These are phyloP conservation scores for Vachellia collinsii DNA, from an alignment of 306 rosid species.

Conservation along the genomic window DNA sequence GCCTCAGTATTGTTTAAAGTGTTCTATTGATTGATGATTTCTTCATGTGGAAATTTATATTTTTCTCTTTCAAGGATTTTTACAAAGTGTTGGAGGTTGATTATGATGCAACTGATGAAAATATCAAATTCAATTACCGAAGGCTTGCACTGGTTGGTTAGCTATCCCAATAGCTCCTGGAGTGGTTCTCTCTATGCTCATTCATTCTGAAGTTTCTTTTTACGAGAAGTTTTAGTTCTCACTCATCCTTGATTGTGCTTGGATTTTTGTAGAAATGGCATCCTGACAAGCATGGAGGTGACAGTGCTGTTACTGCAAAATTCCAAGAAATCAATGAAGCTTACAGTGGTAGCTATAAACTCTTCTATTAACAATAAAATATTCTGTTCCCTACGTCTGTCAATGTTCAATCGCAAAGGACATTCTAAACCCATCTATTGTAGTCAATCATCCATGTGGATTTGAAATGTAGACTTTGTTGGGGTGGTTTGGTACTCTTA, in stretches of 20 bases:
- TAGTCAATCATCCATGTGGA: slow-evolving; percentile 29
- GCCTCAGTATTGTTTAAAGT: background rate
- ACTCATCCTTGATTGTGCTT: slow-evolving; percentile 35
- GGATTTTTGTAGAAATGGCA: slow-evolving; percentile 68
- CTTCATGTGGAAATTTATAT: slow-evolving; percentile 25
- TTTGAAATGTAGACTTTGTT: slow-evolving; percentile 24
- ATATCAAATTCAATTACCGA: too few species aligned
- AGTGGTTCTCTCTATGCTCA: slow-evolving; percentile 2
- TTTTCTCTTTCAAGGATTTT: slow-evolving; percentile 60
- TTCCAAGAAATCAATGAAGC: slow-evolving; percentile 81
- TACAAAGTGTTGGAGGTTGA: too few species aligned
- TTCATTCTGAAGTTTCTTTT: slow-evolving; percentile 17
- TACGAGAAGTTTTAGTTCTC: slow-evolving; percentile 31
- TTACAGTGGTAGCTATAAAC: slow-evolving; percentile 55
- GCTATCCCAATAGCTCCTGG: slow-evolving; percentile 18
- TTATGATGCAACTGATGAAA: slow-evolving; percentile 77
- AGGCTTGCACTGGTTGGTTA: slow-evolving; percentile 71
- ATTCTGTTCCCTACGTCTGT: background rate
- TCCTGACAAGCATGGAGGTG: slow-evolving; percentile 75
- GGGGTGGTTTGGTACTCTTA: slow-evolving; percentile 14
- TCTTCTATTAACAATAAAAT: background rate
- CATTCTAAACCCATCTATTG: background rate
- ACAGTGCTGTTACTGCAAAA: slow-evolving; percentile 56
- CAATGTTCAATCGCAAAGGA: background rate
- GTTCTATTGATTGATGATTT: slow-evolving; percentile 27